These are phyloP conservation scores for Phlegmacium glaucopus DNA, from an alignment of 768 basidiomycete species.

Conservation along the genomic window DNA sequence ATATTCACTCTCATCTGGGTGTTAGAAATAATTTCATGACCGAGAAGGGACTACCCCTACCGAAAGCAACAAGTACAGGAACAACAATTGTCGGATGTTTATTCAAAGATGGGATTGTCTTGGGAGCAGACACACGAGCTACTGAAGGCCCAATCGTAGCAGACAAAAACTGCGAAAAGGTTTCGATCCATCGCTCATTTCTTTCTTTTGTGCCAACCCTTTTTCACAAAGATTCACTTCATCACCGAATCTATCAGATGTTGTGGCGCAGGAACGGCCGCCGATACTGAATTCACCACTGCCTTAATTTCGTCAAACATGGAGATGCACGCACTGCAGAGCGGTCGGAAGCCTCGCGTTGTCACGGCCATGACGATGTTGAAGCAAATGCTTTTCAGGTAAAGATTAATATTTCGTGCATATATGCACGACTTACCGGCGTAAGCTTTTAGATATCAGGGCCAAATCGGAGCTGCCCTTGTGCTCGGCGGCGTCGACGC, in stretches of 20 bases:
- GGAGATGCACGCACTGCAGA: conserved; percentile 87
- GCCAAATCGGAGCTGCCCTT: conserved; percentile 90
- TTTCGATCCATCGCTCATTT: conserved; percentile 23
- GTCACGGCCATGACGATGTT: conserved; percentile 99
- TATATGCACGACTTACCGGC: background rate
- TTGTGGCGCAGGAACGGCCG: conserved; percentile 99
- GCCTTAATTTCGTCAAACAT: conserved; percentile 96
- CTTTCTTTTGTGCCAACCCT: background rate
- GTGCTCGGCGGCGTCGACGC: conserved; percentile 96
- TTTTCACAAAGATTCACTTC: conserved; percentile 78
- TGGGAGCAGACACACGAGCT: conserved; percentile 96
- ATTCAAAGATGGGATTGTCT: conserved; percentile 87
- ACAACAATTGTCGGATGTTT: conserved; percentile 98
- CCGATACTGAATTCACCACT: conserved; percentile 94
- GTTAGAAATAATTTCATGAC: conserved; percentile 69
- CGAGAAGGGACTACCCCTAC: conserved; percentile 67
- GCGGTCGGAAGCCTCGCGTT: conserved; percentile 88
- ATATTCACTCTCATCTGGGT: background rate
- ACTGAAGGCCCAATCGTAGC: conserved; percentile 94
- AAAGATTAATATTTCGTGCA: conserved; percentile 10
- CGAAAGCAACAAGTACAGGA: conserved; percentile 88
- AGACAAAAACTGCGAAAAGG: conserved; percentile 99
- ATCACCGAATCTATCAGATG: conserved; percentile 94
- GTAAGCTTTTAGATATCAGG: conserved; percentile 67
- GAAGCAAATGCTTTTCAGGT: conserved; percentile 93